Base-by-base conservation (phyloP, 805 yeast species). In the Lachancea nothofagi region DNA sequence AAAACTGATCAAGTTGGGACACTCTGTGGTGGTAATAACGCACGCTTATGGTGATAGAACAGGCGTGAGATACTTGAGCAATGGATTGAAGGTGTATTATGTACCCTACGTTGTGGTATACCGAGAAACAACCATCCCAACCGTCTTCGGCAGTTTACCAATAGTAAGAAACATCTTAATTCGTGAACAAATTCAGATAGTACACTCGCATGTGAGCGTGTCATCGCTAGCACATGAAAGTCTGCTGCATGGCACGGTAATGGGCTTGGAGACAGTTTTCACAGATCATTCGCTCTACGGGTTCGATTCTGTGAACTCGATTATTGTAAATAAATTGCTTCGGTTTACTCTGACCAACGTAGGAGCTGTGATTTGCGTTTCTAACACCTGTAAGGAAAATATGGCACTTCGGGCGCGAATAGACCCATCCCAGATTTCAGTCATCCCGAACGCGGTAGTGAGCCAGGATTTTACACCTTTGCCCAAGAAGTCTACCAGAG, bases 201-300 rank as follows among this genome's bases (percentile, higher is more conserved):
- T 93, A 2, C 99, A 93, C 59, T 95, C 96, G 9, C 99, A 93
- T 65, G 98, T 95, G 0, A 81, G 96, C 25, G 77, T 85, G 57
- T 80, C 94, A 28, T 75, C 86, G 6, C 62, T 93, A 47, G 85
- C 96, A 33, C 94, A 83, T 47, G 99, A 93, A 57, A 87, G 90
- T 0, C 76, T 93, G 7, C 65, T 89, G n/a, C 97, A 93, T 56
- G 97, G 85, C 0, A 71, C 88, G 29, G 82, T 95, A 0, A 83
- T 93, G 96, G 97, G 97, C 0, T 64, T 90, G 40, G 78, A 77
- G 46, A 87, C 98, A 0, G 90, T 90, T 0, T 82, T 93, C 49
- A 93, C 99, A 0, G 99, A 93, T 57, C 99, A 93, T 57, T 90
- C 97, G 0, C 65, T 93, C 24, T 90, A 88, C 66, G 98, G 97